Conservation (phyloP, 1,284 basidiomycete genomes). For the Phenoliferia sp. region DNA sequence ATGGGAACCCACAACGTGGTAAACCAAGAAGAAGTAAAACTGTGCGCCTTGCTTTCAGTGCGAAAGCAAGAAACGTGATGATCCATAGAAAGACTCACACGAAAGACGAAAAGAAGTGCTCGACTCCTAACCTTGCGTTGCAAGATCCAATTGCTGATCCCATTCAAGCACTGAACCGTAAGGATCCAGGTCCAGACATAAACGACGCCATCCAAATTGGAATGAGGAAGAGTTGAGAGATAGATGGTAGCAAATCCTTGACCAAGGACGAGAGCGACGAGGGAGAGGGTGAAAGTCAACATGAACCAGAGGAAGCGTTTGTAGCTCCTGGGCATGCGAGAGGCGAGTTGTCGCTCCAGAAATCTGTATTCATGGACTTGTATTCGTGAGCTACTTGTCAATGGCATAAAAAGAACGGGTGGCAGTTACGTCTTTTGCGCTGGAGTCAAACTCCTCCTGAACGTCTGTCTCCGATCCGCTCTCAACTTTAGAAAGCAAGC, state of each 20-base stretch:
- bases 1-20: background rate
- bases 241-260: constrained; percentile 55
- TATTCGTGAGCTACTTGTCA: background rate
- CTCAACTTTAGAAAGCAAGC: constrained; percentile 41
- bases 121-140: constrained; percentile 50
- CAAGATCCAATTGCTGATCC: constrained; percentile 50
- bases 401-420: background rate
- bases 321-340: constrained; percentile 52
- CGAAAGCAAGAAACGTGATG: no score
- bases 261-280: constrained; percentile 53
- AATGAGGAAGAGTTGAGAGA: constrained; percentile 52
- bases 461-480: constrained; percentile 36
- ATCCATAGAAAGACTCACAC: constrained; percentile 22
- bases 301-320: constrained; percentile 56
- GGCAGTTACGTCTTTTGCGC: constrained; percentile 38
- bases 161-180: constrained; percentile 45
- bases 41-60: no score
- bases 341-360: constrained; percentile 46
- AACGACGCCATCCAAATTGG: constrained; percentile 51
- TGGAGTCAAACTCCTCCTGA: constrained; percentile 42
- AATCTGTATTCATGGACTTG: constrained; percentile 41
- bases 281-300: constrained; percentile 49
- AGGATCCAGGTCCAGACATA: constrained; percentile 54
- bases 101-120: constrained; percentile 52
- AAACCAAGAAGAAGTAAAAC: constrained; percentile 43